Evolutionary conservation across 805 yeast genomes (phyloP).

Genomic region (Candida adriatica): DNA sequence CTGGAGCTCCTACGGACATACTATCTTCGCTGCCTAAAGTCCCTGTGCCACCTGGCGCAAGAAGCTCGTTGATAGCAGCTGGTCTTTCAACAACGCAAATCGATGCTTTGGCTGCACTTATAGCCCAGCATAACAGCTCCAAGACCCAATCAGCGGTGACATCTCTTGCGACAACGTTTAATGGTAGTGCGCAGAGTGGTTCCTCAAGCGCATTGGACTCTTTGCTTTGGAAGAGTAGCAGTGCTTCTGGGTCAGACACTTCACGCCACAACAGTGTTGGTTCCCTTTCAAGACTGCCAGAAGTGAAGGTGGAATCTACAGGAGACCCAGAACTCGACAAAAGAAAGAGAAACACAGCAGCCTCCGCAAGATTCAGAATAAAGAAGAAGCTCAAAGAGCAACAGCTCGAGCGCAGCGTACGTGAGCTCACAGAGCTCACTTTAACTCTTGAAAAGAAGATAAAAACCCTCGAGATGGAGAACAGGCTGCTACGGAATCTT

Average conservation of each 20-base stretch:
- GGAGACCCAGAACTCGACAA: conserved; percentile 53
- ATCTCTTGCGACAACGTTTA: conserved; percentile 1
- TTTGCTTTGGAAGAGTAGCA: too few relatives aligned
- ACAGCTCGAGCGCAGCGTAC: conserved; percentile 74
- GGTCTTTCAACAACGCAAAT: conserved; percentile 67
- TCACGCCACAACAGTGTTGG: not conserved
- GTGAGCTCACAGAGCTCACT: conserved; percentile 65
- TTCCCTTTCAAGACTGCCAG: conserved; percentile 4
- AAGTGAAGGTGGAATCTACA: conserved; percentile 13
- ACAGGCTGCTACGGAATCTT: conserved; percentile 72
- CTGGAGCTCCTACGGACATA: conserved; percentile 27
- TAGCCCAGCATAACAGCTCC: conserved; percentile 59
- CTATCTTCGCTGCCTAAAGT: conserved; percentile 48
- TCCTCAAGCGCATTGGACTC: not conserved
- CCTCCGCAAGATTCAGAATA: conserved; percentile 87
- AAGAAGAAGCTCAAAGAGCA: conserved; percentile 90
- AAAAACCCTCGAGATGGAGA: conserved; percentile 89
- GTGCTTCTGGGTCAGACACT: too few relatives aligned
- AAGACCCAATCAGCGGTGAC: conserved; percentile 1
- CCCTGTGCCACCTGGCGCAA: conserved; percentile 70
- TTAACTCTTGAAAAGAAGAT: conserved; percentile 62
- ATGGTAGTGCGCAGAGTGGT: not conserved
- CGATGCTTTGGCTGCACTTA: conserved; percentile 63
- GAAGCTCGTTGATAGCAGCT: conserved; percentile 51
- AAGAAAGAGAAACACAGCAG: conserved; percentile 85